Evolutionary conservation across 495 filamentous ascomycete genomes (phyloP), one percentile per base, ranked within the genome.

Genomic region (Amphirosellinia nigrospora): DNA sequence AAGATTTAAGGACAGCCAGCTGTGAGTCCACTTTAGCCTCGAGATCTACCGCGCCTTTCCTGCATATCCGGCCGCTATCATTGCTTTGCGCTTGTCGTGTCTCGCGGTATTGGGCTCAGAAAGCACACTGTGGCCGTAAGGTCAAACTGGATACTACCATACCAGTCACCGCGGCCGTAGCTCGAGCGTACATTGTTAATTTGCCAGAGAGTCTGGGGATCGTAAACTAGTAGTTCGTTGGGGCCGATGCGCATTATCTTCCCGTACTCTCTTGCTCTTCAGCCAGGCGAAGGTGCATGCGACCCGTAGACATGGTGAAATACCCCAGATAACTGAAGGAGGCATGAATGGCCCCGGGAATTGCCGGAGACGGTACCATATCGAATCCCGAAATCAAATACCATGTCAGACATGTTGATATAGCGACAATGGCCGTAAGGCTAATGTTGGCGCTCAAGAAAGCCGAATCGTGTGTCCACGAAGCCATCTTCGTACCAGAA

Each of bases 341-440:
- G 23, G 89, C 82, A 53, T 84, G 48, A 81, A 79, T 0, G 88
- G 89, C 16, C 87, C 88, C 0, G 84, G 83, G 59, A 91, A 78
- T 34, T 79, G 71, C 23, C 78, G 76, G 1, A 89, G 79, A 10
- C 75, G 74, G 26, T 72, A 36, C 72, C 72, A 71, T 68, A 64
- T 66, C 53, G 36, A 3, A 50, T 41, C n/a, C 50, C 11, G 63
- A 70, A 34, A 70, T 46, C 16, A 30, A 15, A 50, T 70, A 71
- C 69, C 69, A 75, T 23, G 70, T 6, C 23, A 66, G 7, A 28
- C 4, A 48, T 4, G 23, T 68, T 21, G 36, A 58, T 21, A 72
- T 13, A 32, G 70, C 1, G 8, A 46, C 26, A 4, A 59, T 52
- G 48, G 52, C 36, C 3, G 60, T 41, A 15, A 56, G 32, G 43